Base-by-base conservation (phyloP, 2,329 filamentous ascomycete species). In the Nannizziopsis arthrosporioides region DNA sequence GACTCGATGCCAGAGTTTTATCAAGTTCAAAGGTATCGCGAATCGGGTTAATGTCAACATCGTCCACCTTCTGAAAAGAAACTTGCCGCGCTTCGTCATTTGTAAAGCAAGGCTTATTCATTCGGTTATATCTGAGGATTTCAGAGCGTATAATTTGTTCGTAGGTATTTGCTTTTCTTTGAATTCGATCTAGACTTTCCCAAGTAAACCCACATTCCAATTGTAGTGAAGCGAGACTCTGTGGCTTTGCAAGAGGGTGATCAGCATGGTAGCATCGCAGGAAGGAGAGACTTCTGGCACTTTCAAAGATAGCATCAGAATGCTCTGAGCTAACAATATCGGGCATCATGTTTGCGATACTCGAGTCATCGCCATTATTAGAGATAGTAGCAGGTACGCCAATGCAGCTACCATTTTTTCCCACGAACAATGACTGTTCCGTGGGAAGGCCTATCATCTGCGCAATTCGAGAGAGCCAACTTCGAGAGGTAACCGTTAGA, bases 231-330 rank as follows among this genome's bases (percentile, higher is more conserved):
- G 69, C 63, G 9, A 70, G 68, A 10, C 66, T 61, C 8, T 60
- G 55, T 5, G 78, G 61, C 5, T 74, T 67, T 11, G 78, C 75
- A 37, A 92, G 68, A 0, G 82, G 79, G 59, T 93, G 84, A 1
- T 80, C 71, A 4, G 84, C 76, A 59, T 92, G 84, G 55, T 83
- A 79, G 17, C 71, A 68, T 55, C 80, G 77, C 42, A 94, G 71
- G 47, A 92, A 80, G 6, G 84, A 77, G 42, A 94, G 65, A 60
- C 84, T 90, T 56, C 76, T 78, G 3, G 85, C 87, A 2, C 81
- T 84, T 60, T 93, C 85, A 54, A 90, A 89, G n/a, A 92, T 78
- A 4, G 73, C 69, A 44, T 76, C 73, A 2, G 79, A 81, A 54
- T 89, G 76, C 49, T 92, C 85, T 4, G 70, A 62, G 0, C 81